A percentile compares a stretch with the other conserved stretches of the same genome.
These are phyloP conservation scores for Neonectria coccinea DNA, from an alignment of 2,329 filamentous ascomycete genomes.

Conservation along the genomic window DNA sequence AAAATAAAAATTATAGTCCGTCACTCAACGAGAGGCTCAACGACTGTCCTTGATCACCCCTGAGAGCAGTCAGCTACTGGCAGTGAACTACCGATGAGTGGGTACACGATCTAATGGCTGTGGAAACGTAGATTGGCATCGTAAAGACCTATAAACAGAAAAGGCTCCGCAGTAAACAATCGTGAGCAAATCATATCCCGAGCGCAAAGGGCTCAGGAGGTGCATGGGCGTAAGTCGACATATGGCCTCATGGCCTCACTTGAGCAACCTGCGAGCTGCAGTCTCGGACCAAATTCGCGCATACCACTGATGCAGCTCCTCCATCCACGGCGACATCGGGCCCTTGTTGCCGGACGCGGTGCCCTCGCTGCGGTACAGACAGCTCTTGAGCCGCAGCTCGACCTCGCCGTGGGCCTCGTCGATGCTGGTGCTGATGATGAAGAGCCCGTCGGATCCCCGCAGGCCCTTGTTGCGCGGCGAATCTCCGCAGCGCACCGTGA, in stretches of 20 bases:
- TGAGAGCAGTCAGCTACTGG: no score
- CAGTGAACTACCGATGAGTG: not conserved
- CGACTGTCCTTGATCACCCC: no score
- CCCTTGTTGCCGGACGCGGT: slow-evolving; percentile 50
- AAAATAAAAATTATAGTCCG: no score
- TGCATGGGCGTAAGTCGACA: not conserved
- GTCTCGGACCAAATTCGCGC: slow-evolving; percentile 55
- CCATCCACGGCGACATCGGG: slow-evolving; percentile 46
- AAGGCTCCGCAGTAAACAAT: slow-evolving; percentile 3
- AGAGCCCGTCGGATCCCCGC: slow-evolving; percentile 73
- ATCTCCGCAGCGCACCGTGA: slow-evolving; percentile 75
- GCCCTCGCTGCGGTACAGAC: slow-evolving; percentile 64
- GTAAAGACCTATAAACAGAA: not conserved
- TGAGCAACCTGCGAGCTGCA: slow-evolving; percentile 53
- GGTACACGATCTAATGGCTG: not conserved
- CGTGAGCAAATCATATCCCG: not conserved
- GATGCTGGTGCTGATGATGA: slow-evolving; percentile 71
- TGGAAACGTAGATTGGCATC: not conserved
- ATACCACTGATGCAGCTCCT: slow-evolving; percentile 56
- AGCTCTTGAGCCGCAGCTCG: slow-evolving; percentile 74
- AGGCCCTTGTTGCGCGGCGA: slow-evolving; percentile 68
- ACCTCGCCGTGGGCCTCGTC: slow-evolving; percentile 70
- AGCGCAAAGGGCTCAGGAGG: not conserved
- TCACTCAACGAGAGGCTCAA: no score
- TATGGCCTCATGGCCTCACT: slow-evolving; percentile 29